phyloP scores from a whole-genome alignment of 371 early-diverging fungal genomes.

The Funneliformis caledonium region DNA sequence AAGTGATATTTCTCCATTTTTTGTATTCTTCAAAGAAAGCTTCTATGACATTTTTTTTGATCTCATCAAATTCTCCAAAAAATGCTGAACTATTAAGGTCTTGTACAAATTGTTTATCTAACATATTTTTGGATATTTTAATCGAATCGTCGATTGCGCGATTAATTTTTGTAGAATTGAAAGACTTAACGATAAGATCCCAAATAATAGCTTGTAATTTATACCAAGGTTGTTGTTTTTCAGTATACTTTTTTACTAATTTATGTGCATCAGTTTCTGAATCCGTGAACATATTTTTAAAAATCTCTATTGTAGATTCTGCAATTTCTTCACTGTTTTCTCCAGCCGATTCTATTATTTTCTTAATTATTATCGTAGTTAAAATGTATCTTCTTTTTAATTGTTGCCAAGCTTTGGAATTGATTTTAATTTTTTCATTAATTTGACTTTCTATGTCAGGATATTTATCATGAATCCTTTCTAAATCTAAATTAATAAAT shows the following conservation, averaged over 20 bases:
- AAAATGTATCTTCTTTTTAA: conserved; percentile 9
- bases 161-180: not conserved
- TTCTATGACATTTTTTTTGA: not conserved
- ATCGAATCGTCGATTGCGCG: too few species aligned
- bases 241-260: not conserved
- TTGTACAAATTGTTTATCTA: not conserved
- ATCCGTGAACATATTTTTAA: not conserved
- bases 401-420: not conserved
- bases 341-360: not conserved
- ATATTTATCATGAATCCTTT: not conserved
- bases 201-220: too few species aligned
- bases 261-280: not conserved
- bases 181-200: not conserved
- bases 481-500: not conserved
- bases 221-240: not conserved
- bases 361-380: not conserved
- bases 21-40: not conserved
- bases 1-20: not conserved
- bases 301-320: not conserved
- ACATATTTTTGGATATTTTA: not conserved
- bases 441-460: not conserved
- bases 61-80: not conserved
- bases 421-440: not conserved
- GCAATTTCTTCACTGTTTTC: too few species aligned
- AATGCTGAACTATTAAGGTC: not conserved